Conservation (phyloP, 2,329 filamentous ascomycete species). For the Helotiales sp. region DNA sequence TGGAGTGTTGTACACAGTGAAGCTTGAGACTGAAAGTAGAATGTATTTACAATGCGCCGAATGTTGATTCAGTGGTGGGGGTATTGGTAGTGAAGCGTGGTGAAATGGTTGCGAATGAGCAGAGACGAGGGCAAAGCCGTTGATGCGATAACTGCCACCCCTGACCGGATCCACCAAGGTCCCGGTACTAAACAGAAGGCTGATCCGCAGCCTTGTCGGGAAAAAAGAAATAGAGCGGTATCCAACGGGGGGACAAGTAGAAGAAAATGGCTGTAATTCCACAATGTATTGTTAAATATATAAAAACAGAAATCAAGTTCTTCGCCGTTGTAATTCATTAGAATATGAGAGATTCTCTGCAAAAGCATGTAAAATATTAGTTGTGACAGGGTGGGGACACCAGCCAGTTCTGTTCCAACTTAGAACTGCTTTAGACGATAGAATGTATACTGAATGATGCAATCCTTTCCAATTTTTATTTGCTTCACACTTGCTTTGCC, state of each 20-base stretch:
- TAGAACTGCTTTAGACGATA: neutral
- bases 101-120: neutral
- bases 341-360: neutral
- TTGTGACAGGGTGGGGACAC: neutral
- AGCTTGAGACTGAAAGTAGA: neutral
- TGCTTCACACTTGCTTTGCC: too few relatives aligned
- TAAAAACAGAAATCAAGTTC: neutral
- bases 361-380: neutral
- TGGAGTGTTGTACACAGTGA: neutral
- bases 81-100: neutral
- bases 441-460: neutral
- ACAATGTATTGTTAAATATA: neutral
- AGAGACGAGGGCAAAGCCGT: neutral
- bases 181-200: slow-evolving; percentile 1
- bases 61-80: neutral
- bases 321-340: neutral
- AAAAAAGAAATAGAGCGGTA: neutral
- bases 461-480: neutral
- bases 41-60: neutral
- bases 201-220: neutral
- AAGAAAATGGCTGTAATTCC: neutral
- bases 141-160: slow-evolving; percentile 5
- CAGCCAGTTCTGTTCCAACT: neutral
- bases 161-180: neutral
- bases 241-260: too few relatives aligned